Base-by-base conservation (phyloP, 495 filamentous ascomycete species). In the Daldinia bambusicola region DNA sequence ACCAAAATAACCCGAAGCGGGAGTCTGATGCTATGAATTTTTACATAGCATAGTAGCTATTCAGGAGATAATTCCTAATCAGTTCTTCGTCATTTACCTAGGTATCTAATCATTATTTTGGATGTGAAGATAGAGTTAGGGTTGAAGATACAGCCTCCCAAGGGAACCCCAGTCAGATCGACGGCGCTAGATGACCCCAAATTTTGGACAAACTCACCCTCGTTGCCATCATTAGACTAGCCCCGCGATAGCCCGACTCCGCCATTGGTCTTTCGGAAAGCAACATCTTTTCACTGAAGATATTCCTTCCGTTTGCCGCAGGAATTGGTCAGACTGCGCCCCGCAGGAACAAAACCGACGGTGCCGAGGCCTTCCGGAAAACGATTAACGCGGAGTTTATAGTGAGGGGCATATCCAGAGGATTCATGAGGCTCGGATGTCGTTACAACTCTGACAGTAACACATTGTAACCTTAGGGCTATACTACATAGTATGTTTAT, bases 341-440 rank as follows among this genome's bases (percentile, higher is more conserved):
- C 36, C 57, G 16, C 56, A 36, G 50, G 50, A 61, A 53, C 50
- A 30, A 52, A 57, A 61, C 32, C 48, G 48, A 26, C 12, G 57
- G 48, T 41, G 36, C 65, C 50, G 10, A 58, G 18, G 14, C 40
- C 41, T 55, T 55, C 55, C 63, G 20, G 60, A 51, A 34, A 55
- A 67, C 62, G 22, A 50, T 55, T 37, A 37, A 61, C 14, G 2
- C 31, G n/a, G 48, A 36, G 26, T 59, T 14, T 18, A 31, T 67
- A 48, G 55, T 50, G 48, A 45, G 58, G 40, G 12, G n/a, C 50
- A 64, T 61, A 50, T 40, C 55, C 18, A 61, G 34, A 63, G 37
- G 26, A 61, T 55, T 59, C 51, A 38, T 66, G 61, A 73, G 70
- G 70, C 70, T 73, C 65, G 65, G 65, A 66, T 62, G 30, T 18